These are phyloP conservation scores for Pestalotiopsis sp. DNA, from an alignment of 2,329 filamentous ascomycete genomes.

Conservation along the genomic window DNA sequence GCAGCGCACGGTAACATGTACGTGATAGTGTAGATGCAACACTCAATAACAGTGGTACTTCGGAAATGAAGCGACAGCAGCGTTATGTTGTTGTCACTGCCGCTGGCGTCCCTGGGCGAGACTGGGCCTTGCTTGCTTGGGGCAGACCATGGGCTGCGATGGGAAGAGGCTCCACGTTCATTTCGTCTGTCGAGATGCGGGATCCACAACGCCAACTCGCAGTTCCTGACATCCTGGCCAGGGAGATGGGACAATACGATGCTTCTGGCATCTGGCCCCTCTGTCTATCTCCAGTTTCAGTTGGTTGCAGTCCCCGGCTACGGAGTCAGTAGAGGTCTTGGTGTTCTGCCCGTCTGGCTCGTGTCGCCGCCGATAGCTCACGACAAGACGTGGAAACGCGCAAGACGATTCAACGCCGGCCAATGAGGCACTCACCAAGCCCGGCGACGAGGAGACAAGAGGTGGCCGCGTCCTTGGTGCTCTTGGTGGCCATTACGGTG, in stretches of 20 bases:
- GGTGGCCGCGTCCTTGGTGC: background rate
- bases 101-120: background rate
- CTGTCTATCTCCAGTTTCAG: background rate
- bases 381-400: background rate
- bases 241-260: background rate
- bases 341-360: background rate
- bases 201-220: background rate
- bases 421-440: background rate
- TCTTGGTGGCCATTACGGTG: background rate
- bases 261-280: background rate
- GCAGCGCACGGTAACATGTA: background rate
- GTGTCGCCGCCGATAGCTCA: background rate
- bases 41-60: conserved; percentile 15
- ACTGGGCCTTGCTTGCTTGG: background rate
- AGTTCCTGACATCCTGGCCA: background rate
- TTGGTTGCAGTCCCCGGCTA: background rate
- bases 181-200: conserved; percentile 13
- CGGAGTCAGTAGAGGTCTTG: background rate
- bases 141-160: background rate
- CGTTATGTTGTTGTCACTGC: background rate
- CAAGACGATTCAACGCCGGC: background rate
- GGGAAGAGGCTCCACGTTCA: conserved; percentile 10
- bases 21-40: conserved; percentile 7
- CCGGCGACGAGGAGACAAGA: background rate
- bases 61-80: conserved; percentile 11